A percentile compares a stretch with the other conserved stretches of the same genome.
These are phyloP conservation scores for Senecio squalidus DNA, from an alignment of 140 eudicot species.

Conservation along the genomic window DNA sequence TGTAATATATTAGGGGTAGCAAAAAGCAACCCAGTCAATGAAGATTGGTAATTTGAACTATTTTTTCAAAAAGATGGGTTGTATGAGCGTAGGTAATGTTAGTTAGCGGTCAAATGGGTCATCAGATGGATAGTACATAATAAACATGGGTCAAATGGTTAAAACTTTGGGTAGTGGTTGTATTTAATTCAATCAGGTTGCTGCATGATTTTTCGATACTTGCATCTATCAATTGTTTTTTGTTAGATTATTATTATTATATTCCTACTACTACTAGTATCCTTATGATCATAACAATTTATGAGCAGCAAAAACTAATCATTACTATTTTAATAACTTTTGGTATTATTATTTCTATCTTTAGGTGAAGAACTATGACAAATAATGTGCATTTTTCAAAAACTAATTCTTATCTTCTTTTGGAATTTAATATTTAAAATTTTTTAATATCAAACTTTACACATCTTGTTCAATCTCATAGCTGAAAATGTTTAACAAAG, in stretches of 20 bases:
- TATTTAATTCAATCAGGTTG: neutral
- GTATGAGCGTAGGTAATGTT: neutral
- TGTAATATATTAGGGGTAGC: neutral
- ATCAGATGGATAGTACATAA: neutral
- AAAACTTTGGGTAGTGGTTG: neutral
- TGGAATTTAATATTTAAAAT: neutral
- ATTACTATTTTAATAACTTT: too few species aligned
- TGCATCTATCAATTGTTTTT: too few species aligned
- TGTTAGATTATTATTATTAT: too few species aligned
- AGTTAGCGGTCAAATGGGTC: neutral
- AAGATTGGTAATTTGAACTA: conserved; percentile 8
- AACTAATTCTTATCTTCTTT: conserved; percentile 2
- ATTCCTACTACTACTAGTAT: too few species aligned
- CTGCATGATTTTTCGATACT: neutral
- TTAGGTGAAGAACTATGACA: conserved; percentile 3
- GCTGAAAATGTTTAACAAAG: too few species aligned
- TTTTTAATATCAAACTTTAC: neutral
- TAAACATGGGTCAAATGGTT: neutral
- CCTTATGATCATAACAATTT: too few species aligned
- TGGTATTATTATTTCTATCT: conserved; percentile 4
- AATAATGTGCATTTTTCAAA: neutral
- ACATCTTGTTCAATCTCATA: neutral
- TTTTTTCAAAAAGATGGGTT: conserved; percentile 1
- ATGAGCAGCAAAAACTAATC: too few species aligned
- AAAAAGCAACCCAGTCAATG: neutral